A percentile compares a stretch with the other conserved stretches of the same genome.
Evolutionary conservation across 108 stramenopile species (phyloP).

Genomic region (Nitzschia putrida): DNA sequence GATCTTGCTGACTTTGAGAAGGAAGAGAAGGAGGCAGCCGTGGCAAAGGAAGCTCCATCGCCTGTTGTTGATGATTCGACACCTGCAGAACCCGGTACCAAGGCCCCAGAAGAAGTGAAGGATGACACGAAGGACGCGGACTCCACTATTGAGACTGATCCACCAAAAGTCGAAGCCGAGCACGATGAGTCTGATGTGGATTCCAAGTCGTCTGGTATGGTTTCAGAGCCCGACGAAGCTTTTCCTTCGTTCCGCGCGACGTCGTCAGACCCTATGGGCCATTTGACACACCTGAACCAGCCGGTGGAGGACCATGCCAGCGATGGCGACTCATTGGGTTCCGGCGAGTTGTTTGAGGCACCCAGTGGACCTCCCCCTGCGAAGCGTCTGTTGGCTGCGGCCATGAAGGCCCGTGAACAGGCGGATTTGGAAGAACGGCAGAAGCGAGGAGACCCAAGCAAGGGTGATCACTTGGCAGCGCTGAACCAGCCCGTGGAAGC

Average conservation of each 20-base stretch:
- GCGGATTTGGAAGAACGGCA: neutral
- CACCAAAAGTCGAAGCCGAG: too few species aligned
- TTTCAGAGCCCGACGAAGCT: too few species aligned
- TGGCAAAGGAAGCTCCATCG: neutral
- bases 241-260: neutral
- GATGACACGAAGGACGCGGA: neutral
- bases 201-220: too few species aligned
- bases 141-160: neutral
- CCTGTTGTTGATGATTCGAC: neutral
- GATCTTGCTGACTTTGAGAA: neutral
- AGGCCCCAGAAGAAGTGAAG: neutral
- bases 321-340: neutral
- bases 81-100: neutral
- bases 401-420: neutral
- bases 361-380: neutral
- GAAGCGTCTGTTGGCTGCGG: neutral
- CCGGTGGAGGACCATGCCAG: neutral
- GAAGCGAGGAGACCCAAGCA: neutral
- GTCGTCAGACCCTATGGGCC: neutral
- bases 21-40: neutral
- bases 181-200: too few species aligned
- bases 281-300: neutral
- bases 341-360: neutral
- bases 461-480: slow-evolving; percentile 2
- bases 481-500: slow-evolving; percentile 9